Percentiles rank a stretch among this genome's conserved stretches.
Conservation (phyloP, 208 protist species). For the Angomonas deanei region DNA sequence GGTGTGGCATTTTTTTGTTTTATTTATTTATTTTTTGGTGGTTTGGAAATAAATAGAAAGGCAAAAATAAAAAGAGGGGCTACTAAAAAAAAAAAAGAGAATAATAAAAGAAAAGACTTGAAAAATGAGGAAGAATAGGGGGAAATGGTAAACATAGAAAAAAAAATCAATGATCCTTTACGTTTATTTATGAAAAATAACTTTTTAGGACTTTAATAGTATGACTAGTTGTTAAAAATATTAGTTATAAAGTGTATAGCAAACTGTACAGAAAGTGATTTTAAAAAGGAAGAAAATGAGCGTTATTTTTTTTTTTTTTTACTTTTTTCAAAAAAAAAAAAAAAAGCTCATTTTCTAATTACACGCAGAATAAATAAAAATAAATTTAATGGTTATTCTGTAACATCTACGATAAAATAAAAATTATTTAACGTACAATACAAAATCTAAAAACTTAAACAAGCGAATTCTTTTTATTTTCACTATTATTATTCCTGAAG, state of each 20-base stretch:
- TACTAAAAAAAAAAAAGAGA: background rate
- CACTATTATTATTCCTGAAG: background rate
- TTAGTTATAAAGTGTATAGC: too few species aligned
- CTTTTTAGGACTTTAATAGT: too few species aligned
- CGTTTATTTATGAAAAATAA: background rate
- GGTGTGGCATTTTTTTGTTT: slow-evolving; percentile 1
- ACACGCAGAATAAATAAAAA: background rate
- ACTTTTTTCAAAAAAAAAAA: background rate
- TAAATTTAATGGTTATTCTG: background rate
- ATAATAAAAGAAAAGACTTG: too few species aligned
- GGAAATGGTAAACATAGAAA: background rate
- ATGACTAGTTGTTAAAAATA: too few species aligned
- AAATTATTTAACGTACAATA: background rate
- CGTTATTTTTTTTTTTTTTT: background rate
- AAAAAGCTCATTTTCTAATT: background rate
- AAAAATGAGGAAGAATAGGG: slow-evolving; percentile 4
- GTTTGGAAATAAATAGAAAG: background rate
- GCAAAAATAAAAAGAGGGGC: slow-evolving; percentile 2
- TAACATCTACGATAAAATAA: background rate
- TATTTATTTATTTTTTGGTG: too few species aligned
- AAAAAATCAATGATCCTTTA: background rate
- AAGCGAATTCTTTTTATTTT: background rate
- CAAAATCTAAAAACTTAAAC: background rate
- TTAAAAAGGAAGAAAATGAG: background rate
- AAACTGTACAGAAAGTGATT: background rate